Conservation (phyloP, 2,329 filamentous ascomycete species). For the Cytospora chrysosperma region DNA sequence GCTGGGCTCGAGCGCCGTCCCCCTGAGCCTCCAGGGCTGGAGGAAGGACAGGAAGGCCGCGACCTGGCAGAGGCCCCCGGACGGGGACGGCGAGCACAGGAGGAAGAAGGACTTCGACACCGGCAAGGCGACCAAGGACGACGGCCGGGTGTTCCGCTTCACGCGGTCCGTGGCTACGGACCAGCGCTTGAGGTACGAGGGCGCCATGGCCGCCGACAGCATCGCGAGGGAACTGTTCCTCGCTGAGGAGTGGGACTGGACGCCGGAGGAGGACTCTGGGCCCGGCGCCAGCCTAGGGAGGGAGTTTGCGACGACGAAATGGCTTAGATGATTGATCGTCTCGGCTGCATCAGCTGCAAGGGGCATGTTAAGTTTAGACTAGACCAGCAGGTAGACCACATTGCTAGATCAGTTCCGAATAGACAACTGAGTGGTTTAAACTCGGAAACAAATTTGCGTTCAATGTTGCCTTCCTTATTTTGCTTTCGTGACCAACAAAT, state of each 20-base stretch:
- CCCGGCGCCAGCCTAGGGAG: slow-evolving; percentile 1
- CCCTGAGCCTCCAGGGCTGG: slow-evolving; percentile 48
- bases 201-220: slow-evolving; percentile 49
- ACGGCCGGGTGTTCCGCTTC: slow-evolving; percentile 44
- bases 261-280: slow-evolving; percentile 42
- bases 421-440: background rate
- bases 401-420: background rate
- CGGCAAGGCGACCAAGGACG: background rate
- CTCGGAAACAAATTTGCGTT: no score
- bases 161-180: slow-evolving; percentile 51
- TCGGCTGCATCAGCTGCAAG: background rate
- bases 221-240: slow-evolving; percentile 56
- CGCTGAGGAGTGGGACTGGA: slow-evolving; percentile 60
- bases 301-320: slow-evolving; percentile 14
- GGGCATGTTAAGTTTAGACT: background rate
- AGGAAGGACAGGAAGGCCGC: slow-evolving; percentile 39
- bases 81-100: slow-evolving; percentile 18
- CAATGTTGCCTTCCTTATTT: background rate
- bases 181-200: slow-evolving; percentile 48
- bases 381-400: background rate
- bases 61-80: slow-evolving; percentile 39
- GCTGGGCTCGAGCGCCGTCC: slow-evolving; percentile 47
- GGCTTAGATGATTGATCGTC: slow-evolving; percentile 9
- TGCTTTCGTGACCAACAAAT: background rate
- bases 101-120: slow-evolving; percentile 16